Percentiles rank a stretch among this genome's conserved stretches.
phyloP scores from a whole-genome alignment of 176 grass and related monocot species.

The Raddia distichophylla region DNA sequence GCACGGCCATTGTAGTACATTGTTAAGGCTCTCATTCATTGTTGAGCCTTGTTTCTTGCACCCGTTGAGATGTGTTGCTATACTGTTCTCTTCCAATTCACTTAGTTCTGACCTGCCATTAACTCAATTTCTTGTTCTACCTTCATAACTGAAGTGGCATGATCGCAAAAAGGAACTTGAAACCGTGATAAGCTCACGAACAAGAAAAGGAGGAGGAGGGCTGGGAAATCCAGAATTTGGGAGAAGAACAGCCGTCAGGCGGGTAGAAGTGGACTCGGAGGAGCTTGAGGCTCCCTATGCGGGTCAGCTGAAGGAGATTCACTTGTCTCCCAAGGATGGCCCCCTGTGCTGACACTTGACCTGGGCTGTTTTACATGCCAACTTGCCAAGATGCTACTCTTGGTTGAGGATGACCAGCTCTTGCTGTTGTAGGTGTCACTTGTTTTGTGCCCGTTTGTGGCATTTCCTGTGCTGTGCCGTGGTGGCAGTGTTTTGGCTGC shows the following conservation, averaged over 20 bases:
- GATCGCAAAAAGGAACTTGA: constrained; percentile 48
- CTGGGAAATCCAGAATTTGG: not conserved
- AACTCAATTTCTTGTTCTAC: constrained; percentile 4
- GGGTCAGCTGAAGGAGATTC: constrained; percentile 1
- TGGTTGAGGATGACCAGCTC: no score
- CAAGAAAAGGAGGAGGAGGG: constrained; percentile 12
- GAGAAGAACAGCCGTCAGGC: not conserved
- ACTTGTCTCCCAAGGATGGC: constrained; percentile 24
- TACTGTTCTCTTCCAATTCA: no score
- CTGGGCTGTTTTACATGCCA: not conserved
- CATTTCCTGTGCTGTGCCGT: no score
- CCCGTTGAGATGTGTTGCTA: no score
- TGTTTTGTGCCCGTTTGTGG: no score
- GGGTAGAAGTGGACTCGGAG: constrained; percentile 15
- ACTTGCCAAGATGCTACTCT: no score
- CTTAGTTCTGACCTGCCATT: not conserved
- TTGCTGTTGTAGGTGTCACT: no score
- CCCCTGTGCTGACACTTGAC: constrained; percentile 1
- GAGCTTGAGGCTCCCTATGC: not conserved
- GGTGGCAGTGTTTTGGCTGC: no score
- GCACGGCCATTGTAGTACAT: no score
- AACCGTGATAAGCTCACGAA: constrained; percentile 35
- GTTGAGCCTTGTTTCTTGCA: no score
- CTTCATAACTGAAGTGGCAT: constrained; percentile 42
- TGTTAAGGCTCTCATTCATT: no score